Evolutionary conservation across 164 flowering plant species (phyloP).

Genomic region (Cinnamomum chago): DNA sequence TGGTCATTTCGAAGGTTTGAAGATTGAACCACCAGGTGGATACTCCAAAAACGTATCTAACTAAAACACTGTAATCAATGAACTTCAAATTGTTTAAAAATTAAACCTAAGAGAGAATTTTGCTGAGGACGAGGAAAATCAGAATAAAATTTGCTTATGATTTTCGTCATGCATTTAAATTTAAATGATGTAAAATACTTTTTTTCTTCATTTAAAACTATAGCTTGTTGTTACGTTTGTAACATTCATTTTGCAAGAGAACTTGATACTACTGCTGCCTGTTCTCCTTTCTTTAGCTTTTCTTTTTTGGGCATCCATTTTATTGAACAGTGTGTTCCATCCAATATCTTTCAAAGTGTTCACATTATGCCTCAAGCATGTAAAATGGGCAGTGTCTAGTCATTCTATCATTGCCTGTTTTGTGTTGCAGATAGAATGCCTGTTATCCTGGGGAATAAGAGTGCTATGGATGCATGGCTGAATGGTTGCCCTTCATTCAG

Average conservation of each 20-base stretch:
- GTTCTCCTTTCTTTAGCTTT: not conserved
- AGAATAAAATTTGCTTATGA: not conserved
- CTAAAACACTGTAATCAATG: not conserved
- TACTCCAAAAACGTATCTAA: not conserved
- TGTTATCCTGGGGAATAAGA: constrained; percentile 74
- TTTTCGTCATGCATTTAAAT: not conserved
- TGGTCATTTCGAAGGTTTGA: too few species aligned
- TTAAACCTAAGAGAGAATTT: not conserved
- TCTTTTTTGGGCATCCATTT: not conserved
- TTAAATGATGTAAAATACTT: too few species aligned
- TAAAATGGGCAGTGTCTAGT: not conserved
- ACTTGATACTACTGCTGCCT: not conserved
- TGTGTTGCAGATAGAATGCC: constrained; percentile 79
- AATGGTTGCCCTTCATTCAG: constrained; percentile 47
- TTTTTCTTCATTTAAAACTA: too few species aligned
- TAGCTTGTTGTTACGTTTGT: not conserved
- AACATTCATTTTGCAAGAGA: too few species aligned
- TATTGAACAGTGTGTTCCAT: not conserved
- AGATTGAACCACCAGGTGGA: too few species aligned
- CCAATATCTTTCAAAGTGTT: not conserved
- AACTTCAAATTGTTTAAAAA: too few species aligned
- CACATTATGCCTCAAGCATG: not conserved
- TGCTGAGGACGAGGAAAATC: not conserved
- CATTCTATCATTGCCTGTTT: not conserved
- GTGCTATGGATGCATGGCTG: constrained; percentile 62